Percentiles rank a stretch among this genome's conserved stretches.
phyloP scores from a whole-genome alignment of 2,329 filamentous ascomycete species.

The Monosporascus ibericus region DNA sequence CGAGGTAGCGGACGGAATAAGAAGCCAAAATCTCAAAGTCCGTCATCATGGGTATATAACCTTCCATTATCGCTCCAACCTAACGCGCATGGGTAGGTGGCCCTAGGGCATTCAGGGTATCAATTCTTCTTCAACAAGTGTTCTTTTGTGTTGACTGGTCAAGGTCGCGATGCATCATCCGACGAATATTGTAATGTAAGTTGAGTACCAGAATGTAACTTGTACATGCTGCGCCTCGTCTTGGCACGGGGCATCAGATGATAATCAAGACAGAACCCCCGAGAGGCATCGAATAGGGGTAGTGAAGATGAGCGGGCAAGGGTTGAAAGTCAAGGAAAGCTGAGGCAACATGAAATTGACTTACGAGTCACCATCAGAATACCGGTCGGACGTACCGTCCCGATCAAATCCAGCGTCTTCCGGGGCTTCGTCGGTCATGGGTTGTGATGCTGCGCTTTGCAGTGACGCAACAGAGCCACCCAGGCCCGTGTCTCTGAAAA shows the following conservation, averaged over 20 bases:
- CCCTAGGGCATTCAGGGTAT: not conserved
- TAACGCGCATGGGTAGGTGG: not conserved
- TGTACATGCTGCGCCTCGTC: no score
- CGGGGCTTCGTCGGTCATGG: not conserved
- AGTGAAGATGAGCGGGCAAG: not conserved
- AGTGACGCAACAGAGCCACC: constrained; percentile 7
- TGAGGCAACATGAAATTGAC: not conserved
- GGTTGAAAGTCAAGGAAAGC: not conserved
- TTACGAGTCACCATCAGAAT: not conserved
- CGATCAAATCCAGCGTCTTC: not conserved
- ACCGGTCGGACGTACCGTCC: not conserved
- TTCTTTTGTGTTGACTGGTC: no score
- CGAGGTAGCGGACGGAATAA: not conserved
- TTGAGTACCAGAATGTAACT: no score
- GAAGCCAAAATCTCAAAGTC: not conserved
- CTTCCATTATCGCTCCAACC: not conserved
- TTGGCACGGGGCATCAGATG: no score
- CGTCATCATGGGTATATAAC: not conserved
- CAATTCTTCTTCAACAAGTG: no score
- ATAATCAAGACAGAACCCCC: not conserved
- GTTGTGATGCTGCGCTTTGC: constrained; percentile 13
- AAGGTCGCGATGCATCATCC: no score
- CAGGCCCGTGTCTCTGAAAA: constrained; percentile 4
- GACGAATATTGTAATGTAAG: no score
- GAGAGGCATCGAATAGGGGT: not conserved